phyloP scores from a whole-genome alignment of 345 rosid genomes.

The Arabidopsis thaliana region DNA sequence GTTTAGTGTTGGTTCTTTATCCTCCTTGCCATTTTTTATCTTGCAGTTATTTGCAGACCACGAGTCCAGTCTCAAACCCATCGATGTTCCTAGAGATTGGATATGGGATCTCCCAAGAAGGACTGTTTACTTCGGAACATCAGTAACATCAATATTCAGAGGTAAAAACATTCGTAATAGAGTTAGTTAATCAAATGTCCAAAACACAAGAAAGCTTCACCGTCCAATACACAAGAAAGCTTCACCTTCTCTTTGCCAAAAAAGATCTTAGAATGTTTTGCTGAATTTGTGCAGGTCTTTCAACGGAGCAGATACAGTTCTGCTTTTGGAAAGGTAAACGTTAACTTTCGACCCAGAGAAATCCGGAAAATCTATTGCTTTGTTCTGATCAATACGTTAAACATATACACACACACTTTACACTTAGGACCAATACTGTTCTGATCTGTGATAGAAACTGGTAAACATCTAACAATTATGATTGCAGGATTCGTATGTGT shows the following conservation, averaged over 20 bases:
- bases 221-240: not conserved
- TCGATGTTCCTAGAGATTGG: constrained; percentile 75
- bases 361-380: not conserved
- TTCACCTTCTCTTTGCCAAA: constrained; percentile 6
- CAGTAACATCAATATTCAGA: constrained; percentile 84
- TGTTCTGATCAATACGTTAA: too few species aligned
- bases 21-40: constrained; percentile 25
- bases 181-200: constrained; percentile 9
- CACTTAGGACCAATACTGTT: not conserved
- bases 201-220: not conserved
- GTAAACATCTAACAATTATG: not conserved
- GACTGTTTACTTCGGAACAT: constrained; percentile 86
- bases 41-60: constrained; percentile 91
- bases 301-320: constrained; percentile 75
- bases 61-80: constrained; percentile 74
- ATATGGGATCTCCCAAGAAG: constrained; percentile 82
- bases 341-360: constrained; percentile 19
- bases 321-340: constrained; percentile 91
- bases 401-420: too few species aligned
- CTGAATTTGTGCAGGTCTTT: constrained; percentile 58
- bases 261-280: constrained; percentile 40
- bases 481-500: constrained; percentile 88
- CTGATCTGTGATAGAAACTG: constrained; percentile 10
- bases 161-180: constrained; percentile 52
- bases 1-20: constrained; percentile 15